These are phyloP conservation scores for Erythrobasidium yunnanense DNA, from an alignment of 768 basidiomycete species.

Conservation along the genomic window DNA sequence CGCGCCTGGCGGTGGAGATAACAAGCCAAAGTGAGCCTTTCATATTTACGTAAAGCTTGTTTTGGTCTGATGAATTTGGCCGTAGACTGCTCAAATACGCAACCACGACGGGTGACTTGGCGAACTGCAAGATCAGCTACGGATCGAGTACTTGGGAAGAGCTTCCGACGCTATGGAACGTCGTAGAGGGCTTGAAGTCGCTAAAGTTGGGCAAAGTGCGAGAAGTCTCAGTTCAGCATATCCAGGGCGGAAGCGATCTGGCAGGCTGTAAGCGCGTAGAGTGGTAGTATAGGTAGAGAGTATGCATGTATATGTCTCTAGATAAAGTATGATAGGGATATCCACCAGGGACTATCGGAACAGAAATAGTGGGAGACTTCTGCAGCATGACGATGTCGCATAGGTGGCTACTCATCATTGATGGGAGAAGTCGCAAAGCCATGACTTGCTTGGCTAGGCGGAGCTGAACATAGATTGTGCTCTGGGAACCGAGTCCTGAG, in stretches of 20 bases:
- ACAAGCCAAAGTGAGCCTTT: background rate
- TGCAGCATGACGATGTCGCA: no score
- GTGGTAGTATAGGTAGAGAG: no score
- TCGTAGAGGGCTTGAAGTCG: background rate
- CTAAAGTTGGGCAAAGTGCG: background rate
- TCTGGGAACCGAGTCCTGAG: no score
- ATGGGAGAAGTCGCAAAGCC: no score
- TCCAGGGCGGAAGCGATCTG: background rate
- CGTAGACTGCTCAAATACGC: background rate
- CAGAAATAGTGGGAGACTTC: no score
- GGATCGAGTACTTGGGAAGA: background rate
- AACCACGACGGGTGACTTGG: background rate
- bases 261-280: background rate
- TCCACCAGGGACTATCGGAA: no score
- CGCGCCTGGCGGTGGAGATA: background rate
- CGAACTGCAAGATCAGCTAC: background rate
- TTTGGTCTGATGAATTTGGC: background rate
- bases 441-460: no score
- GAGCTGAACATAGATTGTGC: no score
- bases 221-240: background rate
- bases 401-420: no score
- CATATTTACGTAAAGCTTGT: background rate
- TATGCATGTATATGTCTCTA: no score
- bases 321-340: no score
- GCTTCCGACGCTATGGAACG: background rate